Evolutionary conservation across 1,139 yeast species (phyloP), one percentile per base, ranked within the genome.

Genomic region (Candida dubliniensis): DNA sequence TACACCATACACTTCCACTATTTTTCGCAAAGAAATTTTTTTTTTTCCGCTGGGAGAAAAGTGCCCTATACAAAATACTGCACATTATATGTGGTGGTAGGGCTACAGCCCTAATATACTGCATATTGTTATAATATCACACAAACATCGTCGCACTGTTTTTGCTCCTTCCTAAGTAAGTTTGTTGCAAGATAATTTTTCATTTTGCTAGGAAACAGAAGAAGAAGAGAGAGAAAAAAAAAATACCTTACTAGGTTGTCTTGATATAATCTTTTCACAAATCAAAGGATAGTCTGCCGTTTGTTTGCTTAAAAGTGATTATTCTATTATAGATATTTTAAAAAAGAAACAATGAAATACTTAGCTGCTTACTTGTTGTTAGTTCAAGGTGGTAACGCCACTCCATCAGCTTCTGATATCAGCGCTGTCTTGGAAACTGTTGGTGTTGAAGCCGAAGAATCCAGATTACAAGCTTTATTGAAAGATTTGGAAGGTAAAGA

Each of bases 341-440:
- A 31, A 24, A 32, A 34, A 32, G 30, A 38, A 47, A 52, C 50
- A 63, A 68, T 86, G 95, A 86, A 84, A 82, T 86, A 86, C 81
- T 80, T 86, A 76, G 93, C 95, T 77, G 91, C 95, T 76, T 86
- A 86, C 81, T 81, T 86, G 74, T 81, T 85, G 74, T 82, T 86
- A 74, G 86, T 81, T 74, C 87, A 86, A 72, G 87, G 91, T 71
- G 93, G 93, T 71, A 84, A 83, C 80, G 69, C 85, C 61, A 58
- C 86, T 63, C 91, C 93, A 75, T 73, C 87, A 57, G 83, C 88
- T 60, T 75, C 81, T 59, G 87, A 84, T 68, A 77, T 86, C 73
- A 67, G 84, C 68, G 69, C 81, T 56, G 83, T 86, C 63, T 78
- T 86, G 68, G 81, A 82, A 64, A 72, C 91, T 48, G 91, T 84